Percentiles rank a stretch among this genome's conserved stretches.
Evolutionary conservation across 495 filamentous ascomycete species (phyloP).

Genomic region (Penicillium salamii): DNA sequence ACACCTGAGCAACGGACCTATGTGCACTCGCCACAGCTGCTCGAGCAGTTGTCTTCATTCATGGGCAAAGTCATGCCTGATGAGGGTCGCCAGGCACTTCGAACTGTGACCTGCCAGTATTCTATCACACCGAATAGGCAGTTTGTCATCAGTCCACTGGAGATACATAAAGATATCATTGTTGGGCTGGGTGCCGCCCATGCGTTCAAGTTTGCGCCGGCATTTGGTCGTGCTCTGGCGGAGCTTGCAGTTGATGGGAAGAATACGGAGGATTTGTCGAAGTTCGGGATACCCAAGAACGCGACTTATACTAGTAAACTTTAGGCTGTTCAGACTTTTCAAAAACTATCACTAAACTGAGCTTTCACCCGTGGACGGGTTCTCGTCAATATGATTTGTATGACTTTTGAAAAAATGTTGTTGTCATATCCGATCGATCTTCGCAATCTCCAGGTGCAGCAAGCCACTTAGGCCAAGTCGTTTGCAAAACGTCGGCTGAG

Average conservation of each 20-base stretch:
- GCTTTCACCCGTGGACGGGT: too few relatives aligned
- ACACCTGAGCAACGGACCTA: conserved; percentile 27
- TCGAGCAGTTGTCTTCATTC: conserved; percentile 19
- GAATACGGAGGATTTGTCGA: conserved; percentile 29
- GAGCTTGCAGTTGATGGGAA: conserved; percentile 29
- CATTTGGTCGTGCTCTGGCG: conserved; percentile 27
- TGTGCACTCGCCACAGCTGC: conserved; percentile 22
- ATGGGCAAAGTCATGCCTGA: conserved; percentile 23
- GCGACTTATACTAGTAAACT: conserved; percentile 9
- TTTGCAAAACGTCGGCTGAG: too few relatives aligned
- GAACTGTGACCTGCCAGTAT: conserved; percentile 30
- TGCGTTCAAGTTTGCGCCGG: conserved; percentile 33
- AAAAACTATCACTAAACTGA: too few relatives aligned
- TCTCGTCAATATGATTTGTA: too few relatives aligned
- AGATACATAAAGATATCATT: conserved; percentile 23
- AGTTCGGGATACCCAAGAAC: conserved; percentile 16
- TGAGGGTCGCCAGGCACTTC: conserved; percentile 20
- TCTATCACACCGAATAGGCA: conserved; percentile 27
- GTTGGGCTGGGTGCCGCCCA: conserved; percentile 28
- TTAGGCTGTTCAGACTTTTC: conserved; percentile 1
- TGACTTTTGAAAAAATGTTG: too few relatives aligned
- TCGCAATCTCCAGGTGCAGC: too few relatives aligned
- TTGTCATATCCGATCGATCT: too few relatives aligned
- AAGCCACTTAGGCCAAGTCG: too few relatives aligned
- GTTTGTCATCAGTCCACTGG: conserved; percentile 27